Base-by-base conservation (phyloP, 2,329 filamentous ascomycete species). In the Aspergillus fructus region DNA sequence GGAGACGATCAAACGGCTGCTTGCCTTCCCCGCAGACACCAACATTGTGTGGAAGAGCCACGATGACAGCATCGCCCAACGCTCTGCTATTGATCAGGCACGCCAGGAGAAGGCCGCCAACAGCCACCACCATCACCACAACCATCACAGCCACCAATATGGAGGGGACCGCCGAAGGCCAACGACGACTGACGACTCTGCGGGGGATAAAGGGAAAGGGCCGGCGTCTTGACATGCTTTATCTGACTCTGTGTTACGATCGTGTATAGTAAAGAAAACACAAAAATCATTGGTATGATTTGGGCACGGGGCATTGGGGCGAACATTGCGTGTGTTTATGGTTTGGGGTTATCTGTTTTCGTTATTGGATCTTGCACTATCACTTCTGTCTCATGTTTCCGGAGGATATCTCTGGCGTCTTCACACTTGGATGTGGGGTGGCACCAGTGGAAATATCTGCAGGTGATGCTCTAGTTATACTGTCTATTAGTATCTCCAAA, bases 11-110 rank as follows among this genome's bases (percentile, higher is more conserved):
- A 96, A 96, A 78, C 89, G 91, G 62, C 83, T 96, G 63, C 86
- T 99, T 56, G 85, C 86, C 64, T 90, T 97, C 72, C 93, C 93
- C 1, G 78, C 86, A 45, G 93, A 96, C 73, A 97, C 94, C 39
- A 90, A 89, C 69, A 89, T 99, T 59, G 87, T 94, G 66, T 99
- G 93, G 86, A 96, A 96, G 79, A 94, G 89, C 71, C 94, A 99
- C 74, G 93, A 97, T 71, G 91, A 93, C 63, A 96, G 91, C 75
- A 97, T 99, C 71, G 89, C 91, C 65, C 93, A 97, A 78, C 86
- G 92, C 65, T 90, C 89, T 30, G 90, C 90, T 19, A 92, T 96
- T 62, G 93, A 97, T 69, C 91, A 96, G 75, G 90, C 91, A 55
- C 89, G 93, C 61, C 91, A 93, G 66, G 92, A 96, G 70, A 96